Evolutionary conservation across 2,329 filamentous ascomycete genomes (phyloP).

Genomic region (Apiospora saccharicola): DNA sequence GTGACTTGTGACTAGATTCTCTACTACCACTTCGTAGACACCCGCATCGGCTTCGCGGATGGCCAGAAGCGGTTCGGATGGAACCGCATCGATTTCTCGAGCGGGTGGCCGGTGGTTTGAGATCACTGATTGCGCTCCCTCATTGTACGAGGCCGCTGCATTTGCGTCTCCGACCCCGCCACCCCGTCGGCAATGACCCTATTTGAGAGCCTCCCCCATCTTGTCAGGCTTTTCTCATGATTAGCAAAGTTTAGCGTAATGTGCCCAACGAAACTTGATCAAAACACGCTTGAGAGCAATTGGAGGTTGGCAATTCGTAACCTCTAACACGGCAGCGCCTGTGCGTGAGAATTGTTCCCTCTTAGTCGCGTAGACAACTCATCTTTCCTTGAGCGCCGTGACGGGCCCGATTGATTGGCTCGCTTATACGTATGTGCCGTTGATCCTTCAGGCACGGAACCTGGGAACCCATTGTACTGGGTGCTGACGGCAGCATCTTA

Average conservation of each 20-base stretch:
- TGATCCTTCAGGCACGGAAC: neutral
- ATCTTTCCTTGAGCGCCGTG: too few relatives aligned
- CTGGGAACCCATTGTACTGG: neutral
- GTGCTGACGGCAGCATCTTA: neutral
- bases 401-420: neutral
- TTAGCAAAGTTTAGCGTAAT: neutral
- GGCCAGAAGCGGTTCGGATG: slow-evolving; percentile 54
- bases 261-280: neutral
- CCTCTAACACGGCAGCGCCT: too few relatives aligned
- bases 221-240: too few relatives aligned
- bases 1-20: neutral
- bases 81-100: slow-evolving; percentile 51
- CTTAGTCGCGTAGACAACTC: neutral
- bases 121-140: too few relatives aligned
- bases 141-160: too few relatives aligned
- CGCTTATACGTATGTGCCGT: neutral
- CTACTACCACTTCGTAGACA: slow-evolving; percentile 49
- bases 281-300: too few relatives aligned
- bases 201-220: too few relatives aligned
- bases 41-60: slow-evolving; percentile 58
- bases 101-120: slow-evolving; percentile 54
- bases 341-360: neutral
- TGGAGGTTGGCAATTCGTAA: too few relatives aligned
- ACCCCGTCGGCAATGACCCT: too few relatives aligned
- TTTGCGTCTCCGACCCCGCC: too few relatives aligned